Conservation (phyloP, 768 basidiomycete species). For the Clathrus columnatus region DNA sequence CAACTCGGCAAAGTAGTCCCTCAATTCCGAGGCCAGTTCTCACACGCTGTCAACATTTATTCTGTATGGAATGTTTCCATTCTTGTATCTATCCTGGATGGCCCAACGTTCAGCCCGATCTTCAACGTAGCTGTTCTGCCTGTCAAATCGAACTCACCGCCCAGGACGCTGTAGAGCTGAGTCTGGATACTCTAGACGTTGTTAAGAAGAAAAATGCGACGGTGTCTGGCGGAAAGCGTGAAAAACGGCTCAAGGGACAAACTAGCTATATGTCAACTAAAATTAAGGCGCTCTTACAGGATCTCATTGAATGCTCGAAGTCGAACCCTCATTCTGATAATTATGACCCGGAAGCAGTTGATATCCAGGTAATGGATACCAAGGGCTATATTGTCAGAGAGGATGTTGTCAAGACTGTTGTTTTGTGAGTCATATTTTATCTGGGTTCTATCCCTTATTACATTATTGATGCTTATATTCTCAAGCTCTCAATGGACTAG, state of each 20-base stretch:
- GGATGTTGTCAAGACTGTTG: conserved; percentile 78
- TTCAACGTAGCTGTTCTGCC: conserved; percentile 59
- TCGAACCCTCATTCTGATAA: conserved; percentile 82
- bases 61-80: conserved; percentile 82
- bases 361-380: conserved; percentile 70
- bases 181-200: conserved; percentile 42
- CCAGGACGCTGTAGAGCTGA: conserved; percentile 77
- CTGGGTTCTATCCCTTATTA: conserved; percentile 1
- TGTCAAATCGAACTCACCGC: conserved; percentile 65
- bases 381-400: conserved; percentile 65
- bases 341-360: conserved; percentile 67
- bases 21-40: conserved; percentile 56
- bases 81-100: conserved; percentile 69
- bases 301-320: conserved; percentile 73
- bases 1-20: conserved; percentile 71
- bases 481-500: conserved; percentile 86
- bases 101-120: conserved; percentile 57
- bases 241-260: conserved; percentile 59
- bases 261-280: conserved; percentile 79
- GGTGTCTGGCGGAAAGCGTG: conserved; percentile 38
- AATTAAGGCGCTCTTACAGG: conserved; percentile 70
- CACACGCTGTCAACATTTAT: conserved; percentile 91
- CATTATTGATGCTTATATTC: conserved; percentile 1
- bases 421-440: conserved; percentile 63
- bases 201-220: conserved; percentile 49